Base-by-base conservation (phyloP, 1,139 yeast species). In the Hyphopichia burtonii region DNA sequence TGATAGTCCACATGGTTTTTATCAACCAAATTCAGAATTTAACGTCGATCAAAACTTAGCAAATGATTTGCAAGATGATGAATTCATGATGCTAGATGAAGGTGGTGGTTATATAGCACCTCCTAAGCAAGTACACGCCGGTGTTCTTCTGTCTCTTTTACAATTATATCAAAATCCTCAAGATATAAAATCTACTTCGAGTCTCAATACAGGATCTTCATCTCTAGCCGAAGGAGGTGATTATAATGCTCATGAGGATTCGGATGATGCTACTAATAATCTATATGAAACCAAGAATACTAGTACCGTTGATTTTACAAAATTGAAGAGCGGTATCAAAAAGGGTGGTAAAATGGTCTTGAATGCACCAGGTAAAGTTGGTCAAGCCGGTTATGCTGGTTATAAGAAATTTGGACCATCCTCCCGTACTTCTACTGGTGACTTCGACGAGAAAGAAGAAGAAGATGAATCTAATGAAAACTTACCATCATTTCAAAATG, bases 81-180 rank as follows among this genome's bases (percentile, higher is more conserved):
- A 67, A 27, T 66, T 68, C 39, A 49, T 66, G 48, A 51, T 66
- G 50, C 55, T 69, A 20, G 68, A 63, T 31, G 70, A 66, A 33
- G 79, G 74, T 17, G 86, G 78, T 42, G 63, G 54, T 3, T 63
- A 69, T 44, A 71, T 86, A 7, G 81, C 88, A 0, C 90, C 55
- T 2, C 60, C 60, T 9, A 46, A 48, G 19, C 54, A 49, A 22
- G 58, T 55, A 3, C 60, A 55, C 31, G 58, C 60, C 2, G 60
- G 60, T 36, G 59, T 55, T 4, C 48, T 55, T 10, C 50, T 55
- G 11, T 53, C 57, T 10, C 48, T 55, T 37, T 47, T 55, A 28
- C 50, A 50, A 40, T 45, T 55, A 11, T 54, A 55, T 36, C 83
- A 18, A 34, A 47, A 52, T 30, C 46, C 49, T 2, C 47, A 45